Conservation (phyloP, 352 stramenopile genomes). For the Pythium sp. region DNA sequence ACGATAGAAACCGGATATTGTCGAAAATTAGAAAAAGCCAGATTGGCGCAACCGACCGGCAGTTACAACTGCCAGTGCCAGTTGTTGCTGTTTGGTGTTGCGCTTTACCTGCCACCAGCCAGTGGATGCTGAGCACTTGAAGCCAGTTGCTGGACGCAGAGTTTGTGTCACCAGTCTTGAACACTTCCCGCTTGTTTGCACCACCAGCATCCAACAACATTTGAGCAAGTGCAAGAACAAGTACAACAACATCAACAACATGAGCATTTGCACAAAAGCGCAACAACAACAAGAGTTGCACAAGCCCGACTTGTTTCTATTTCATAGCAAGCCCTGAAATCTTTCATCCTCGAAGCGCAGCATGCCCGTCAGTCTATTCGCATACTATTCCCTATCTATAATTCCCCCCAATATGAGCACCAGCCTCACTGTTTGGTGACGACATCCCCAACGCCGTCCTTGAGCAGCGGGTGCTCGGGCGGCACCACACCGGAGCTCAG, state of each 20-base stretch:
- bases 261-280: too few species aligned
- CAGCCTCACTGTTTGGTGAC: constrained; percentile 4
- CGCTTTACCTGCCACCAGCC: background rate
- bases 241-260: background rate
- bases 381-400: background rate
- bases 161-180: background rate
- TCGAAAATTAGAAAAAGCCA: background rate
- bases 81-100: background rate
- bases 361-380: background rate
- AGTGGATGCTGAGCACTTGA: background rate
- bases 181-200: background rate
- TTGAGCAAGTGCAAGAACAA: too few species aligned
- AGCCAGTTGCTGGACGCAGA: background rate
- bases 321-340: too few species aligned
- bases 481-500: constrained; percentile 36
- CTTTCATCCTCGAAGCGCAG: background rate
- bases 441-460: background rate
- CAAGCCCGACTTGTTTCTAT: too few species aligned
- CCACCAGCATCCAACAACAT: background rate
- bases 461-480: constrained; percentile 38
- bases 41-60: background rate
- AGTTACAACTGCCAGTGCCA: background rate
- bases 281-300: too few species aligned
- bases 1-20: too few species aligned
- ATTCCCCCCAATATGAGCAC: background rate